Evolutionary conservation across 306 rosid species (phyloP).

Genomic region (Cercis canadensis): DNA sequence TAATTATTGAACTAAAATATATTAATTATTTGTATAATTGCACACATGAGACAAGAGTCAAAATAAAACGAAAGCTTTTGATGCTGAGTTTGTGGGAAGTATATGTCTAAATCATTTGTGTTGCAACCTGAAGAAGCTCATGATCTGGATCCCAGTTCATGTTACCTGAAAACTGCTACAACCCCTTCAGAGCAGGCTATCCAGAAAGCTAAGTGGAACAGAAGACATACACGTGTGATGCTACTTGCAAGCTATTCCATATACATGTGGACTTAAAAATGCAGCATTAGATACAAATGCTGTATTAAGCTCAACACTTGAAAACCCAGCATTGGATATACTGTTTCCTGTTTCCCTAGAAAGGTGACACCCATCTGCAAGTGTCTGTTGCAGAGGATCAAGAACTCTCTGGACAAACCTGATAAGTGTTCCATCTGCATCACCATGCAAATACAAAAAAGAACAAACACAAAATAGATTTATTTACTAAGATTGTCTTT

Average conservation of each 20-base stretch:
- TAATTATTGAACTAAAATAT: no score
- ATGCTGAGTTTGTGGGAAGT: background rate
- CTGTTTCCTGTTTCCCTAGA: slow-evolving; percentile 64
- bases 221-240: background rate
- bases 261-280: slow-evolving; percentile 64
- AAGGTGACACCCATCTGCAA: slow-evolving; percentile 81
- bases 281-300: slow-evolving; percentile 55
- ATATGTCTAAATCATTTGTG: background rate
- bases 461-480: background rate
- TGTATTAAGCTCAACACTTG: slow-evolving; percentile 57
- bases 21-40: no score
- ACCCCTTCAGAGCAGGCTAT: slow-evolving; percentile 19
- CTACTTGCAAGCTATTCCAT: slow-evolving; percentile 73
- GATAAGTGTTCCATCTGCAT: slow-evolving; percentile 70
- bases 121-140: slow-evolving; percentile 4
- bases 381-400: slow-evolving; percentile 75
- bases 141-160: background rate
- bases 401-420: slow-evolving; percentile 63
- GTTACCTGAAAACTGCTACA: slow-evolving; percentile 26
- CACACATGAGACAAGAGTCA: no score
- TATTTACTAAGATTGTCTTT: background rate
- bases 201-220: background rate
- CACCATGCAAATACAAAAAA: slow-evolving; percentile 28
- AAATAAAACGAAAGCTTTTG: no score
- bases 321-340: slow-evolving; percentile 72